These are phyloP conservation scores for Neurospora sp. DNA, from an alignment of 2,329 filamentous ascomycete species.

Conservation along the genomic window DNA sequence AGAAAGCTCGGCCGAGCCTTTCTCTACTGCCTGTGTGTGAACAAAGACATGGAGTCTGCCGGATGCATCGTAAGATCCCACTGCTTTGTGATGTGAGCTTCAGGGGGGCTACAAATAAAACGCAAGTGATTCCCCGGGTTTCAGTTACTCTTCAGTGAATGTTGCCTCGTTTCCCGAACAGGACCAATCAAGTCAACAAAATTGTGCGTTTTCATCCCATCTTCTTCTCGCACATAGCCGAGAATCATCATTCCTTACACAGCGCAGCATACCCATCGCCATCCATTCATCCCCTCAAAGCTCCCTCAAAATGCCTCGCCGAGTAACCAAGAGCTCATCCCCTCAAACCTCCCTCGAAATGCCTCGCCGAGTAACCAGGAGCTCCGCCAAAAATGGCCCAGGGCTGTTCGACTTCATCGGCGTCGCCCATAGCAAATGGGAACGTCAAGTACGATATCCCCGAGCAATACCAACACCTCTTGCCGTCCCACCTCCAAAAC, in stretches of 20 bases:
- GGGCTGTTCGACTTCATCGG: neutral
- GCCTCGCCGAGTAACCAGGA: neutral
- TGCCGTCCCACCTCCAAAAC: neutral
- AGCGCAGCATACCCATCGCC: neutral
- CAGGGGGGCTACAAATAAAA: neutral
- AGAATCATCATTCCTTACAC: neutral
- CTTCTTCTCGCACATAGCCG: neutral
- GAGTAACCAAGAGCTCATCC: neutral
- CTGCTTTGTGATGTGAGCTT: neutral
- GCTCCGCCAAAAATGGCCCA: neutral
- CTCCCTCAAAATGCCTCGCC: neutral
- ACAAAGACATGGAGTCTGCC: neutral
- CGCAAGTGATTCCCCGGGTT: neutral
- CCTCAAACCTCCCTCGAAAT: neutral
- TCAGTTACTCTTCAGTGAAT: neutral
- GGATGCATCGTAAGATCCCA: neutral
- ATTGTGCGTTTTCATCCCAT: neutral
- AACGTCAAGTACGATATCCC: neutral
- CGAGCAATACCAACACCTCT: neutral
- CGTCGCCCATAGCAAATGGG: neutral
- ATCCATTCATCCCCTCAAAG: neutral
- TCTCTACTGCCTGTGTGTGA: neutral
- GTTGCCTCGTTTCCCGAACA: neutral
- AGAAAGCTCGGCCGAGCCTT: neutral
- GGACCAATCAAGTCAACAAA: neutral